Base-by-base conservation (phyloP, 75 land plant genomes). In the Cunninghamia lanceolata region DNA sequence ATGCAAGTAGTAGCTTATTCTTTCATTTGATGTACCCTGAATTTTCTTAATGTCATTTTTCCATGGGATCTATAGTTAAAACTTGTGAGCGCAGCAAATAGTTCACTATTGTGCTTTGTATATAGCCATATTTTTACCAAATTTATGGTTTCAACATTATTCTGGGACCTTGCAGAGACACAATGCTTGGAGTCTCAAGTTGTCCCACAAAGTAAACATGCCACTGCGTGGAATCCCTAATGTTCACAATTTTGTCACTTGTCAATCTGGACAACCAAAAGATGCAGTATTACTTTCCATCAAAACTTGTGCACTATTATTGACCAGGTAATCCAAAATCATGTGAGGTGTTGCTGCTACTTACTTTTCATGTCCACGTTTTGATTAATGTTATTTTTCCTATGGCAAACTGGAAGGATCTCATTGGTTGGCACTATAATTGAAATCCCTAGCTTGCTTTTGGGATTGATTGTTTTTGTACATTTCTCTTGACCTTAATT, bases 121-220 rank as follows among this genome's bases (percentile, higher is more conserved):
- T 43, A 38, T 25, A n/a, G 2, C 9, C 34, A 43, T 43, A 21
- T 80, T 45, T 8, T 80, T 13, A n/a, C 82, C 32, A n/a, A 28
- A 32, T 13, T n/a, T 80, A 25, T 45, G 8, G 32, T 80, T 80
- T 80, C 17, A 45, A 80, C 47, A 28, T 45, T 43, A 45, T 80
- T 80, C 82, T 80, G 82, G 16, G 13, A n/a, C 3, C 82, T 80
- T 80, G 82, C 82, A 80, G 82, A 80, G 82, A 80, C 82, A 28
- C 34, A 40, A 80, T 43, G 15, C 32, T 42, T 42, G 47, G 46
- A 28, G 82, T 15, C 52, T n/a, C 34, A 80, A 43, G 50, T 45
- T 80, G 82, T 45, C 34, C 3, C 40, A 80, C 30, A 80, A 45
- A n/a, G 30, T 45, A 43, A 80, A 25, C 52, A 45, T 80, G 82